A percentile compares a stretch with the other conserved stretches of the same genome.
Evolutionary conservation across 768 basidiomycete genomes (phyloP).

Genomic region (Pisolithus microcarpus): DNA sequence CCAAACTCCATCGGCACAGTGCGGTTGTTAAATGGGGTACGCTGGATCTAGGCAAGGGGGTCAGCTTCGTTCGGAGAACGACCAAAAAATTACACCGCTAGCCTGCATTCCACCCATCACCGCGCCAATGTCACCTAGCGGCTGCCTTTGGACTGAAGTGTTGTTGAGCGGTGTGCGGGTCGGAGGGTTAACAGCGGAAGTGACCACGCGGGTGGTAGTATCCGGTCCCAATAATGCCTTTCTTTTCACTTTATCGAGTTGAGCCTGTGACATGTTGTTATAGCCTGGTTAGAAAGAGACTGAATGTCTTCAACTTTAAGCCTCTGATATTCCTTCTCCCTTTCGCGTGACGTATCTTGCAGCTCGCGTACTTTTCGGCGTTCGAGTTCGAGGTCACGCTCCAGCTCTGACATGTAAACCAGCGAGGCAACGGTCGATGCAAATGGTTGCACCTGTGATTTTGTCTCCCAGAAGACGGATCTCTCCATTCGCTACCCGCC

Average conservation of each 20-base stretch:
- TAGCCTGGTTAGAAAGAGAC: not conserved
- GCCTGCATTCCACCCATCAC: conserved; percentile 63
- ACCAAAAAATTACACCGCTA: conserved; percentile 39
- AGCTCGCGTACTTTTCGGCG: conserved; percentile 65
- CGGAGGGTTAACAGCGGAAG: conserved; percentile 12
- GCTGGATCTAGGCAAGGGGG: conserved; percentile 46
- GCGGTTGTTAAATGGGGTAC: conserved; percentile 58
- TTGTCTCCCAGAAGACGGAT: conserved; percentile 65
- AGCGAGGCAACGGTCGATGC: not conserved
- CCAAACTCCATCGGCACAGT: conserved; percentile 27
- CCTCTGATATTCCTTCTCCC: conserved; percentile 84
- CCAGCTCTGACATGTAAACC: conserved; percentile 45
- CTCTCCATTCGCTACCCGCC: conserved; percentile 62
- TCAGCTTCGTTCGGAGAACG: conserved; percentile 1
- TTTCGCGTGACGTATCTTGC: conserved; percentile 66
- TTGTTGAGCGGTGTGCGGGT: conserved; percentile 13
- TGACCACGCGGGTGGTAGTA: conserved; percentile 7
- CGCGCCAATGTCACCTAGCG: conserved; percentile 37
- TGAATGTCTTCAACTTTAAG: conserved; percentile 48
- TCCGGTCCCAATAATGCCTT: conserved; percentile 60
- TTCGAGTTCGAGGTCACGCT: conserved; percentile 76
- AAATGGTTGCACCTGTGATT: conserved; percentile 41
- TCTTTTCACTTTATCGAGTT: conserved; percentile 78
- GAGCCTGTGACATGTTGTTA: conserved; percentile 36
- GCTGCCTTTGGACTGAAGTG: conserved; percentile 12